Percentiles rank a stretch among this genome's conserved stretches.
These are phyloP conservation scores for Boletus barrowsii DNA, from an alignment of 768 basidiomycete genomes.

Conservation along the genomic window DNA sequence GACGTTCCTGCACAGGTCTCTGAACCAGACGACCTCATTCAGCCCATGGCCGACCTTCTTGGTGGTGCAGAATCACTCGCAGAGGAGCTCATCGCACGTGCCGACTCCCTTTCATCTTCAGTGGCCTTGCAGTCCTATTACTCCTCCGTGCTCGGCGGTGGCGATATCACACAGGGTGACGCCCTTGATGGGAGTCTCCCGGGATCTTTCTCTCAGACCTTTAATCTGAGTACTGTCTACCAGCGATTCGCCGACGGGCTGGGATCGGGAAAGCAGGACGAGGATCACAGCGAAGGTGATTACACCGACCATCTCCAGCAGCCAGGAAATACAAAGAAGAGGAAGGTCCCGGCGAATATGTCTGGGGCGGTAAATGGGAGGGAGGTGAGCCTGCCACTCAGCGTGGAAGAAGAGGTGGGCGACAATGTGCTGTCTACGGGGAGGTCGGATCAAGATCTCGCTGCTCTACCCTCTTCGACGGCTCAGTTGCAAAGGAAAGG, in stretches of 20 bases:
- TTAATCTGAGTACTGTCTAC: constrained; percentile 29
- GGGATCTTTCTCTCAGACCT: constrained; percentile 21
- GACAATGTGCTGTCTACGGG: constrained; percentile 28
- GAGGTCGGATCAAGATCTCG: constrained; percentile 23
- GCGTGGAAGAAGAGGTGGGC: constrained; percentile 41
- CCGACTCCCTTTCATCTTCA: constrained; percentile 54
- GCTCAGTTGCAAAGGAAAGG: constrained; percentile 32
- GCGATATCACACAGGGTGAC: constrained; percentile 36
- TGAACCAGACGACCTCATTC: constrained; percentile 28
- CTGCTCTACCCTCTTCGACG: constrained; percentile 18
- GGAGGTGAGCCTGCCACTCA: constrained; percentile 40
- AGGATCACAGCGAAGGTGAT: constrained; percentile 57
- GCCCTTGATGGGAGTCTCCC: constrained; percentile 14
- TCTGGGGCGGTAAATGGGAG: constrained; percentile 40
- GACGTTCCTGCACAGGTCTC: constrained; percentile 26
- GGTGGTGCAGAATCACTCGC: constrained; percentile 45
- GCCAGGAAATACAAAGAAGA: constrained; percentile 83
- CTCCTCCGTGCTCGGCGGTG: constrained; percentile 50
- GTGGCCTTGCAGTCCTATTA: constrained; percentile 65
- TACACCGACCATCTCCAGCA: constrained; percentile 69
- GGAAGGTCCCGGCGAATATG: constrained; percentile 75
- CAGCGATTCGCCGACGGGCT: constrained; percentile 24
- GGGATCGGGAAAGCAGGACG: constrained; percentile 40
- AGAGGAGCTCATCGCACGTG: constrained; percentile 58
- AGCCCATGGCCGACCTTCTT: constrained; percentile 33